Percentiles rank a stretch among this genome's conserved stretches.
Evolutionary conservation across 345 rosid genomes (phyloP).

Genomic region (Aurinia saxatilis): DNA sequence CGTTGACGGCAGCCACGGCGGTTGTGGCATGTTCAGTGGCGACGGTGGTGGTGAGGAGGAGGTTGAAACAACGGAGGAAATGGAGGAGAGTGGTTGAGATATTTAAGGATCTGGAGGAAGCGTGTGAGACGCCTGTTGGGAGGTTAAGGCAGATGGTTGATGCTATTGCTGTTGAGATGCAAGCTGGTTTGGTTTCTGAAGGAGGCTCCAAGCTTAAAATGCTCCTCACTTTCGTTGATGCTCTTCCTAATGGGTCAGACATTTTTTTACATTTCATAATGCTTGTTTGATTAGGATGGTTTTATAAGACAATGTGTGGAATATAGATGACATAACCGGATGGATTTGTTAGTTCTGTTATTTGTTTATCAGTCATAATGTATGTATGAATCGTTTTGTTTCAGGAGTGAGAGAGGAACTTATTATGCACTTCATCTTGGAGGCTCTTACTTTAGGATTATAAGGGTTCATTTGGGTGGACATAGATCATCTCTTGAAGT

Average conservation of each 20-base stretch:
- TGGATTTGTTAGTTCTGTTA: not conserved
- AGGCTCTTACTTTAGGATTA: conserved; percentile 74
- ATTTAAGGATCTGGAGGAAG: conserved; percentile 65
- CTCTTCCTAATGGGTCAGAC: conserved; percentile 47
- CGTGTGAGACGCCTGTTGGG: conserved; percentile 62
- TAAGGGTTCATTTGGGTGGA: conserved; percentile 74
- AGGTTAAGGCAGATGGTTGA: conserved; percentile 79
- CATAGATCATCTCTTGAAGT: conserved; percentile 51
- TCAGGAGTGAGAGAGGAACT: conserved; percentile 81
- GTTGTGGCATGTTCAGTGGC: conserved; percentile 72
- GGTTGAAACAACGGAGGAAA: conserved; percentile 55
- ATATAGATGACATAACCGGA: not conserved
- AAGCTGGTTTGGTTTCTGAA: conserved; percentile 96
- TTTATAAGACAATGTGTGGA: conserved; percentile 1
- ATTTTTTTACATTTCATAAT: not conserved
- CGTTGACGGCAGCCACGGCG: conserved; percentile 56
- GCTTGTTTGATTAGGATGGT: no score
- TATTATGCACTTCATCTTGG: conserved; percentile 87
- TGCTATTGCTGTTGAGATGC: conserved; percentile 94
- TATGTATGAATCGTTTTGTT: no score
- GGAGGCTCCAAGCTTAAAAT: conserved; percentile 97
- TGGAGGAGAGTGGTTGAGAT: conserved; percentile 66
- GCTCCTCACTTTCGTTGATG: conserved; percentile 84
- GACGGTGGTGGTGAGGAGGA: conserved; percentile 58
- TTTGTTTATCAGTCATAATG: no score